phyloP scores from a whole-genome alignment of 2,329 filamentous ascomycete genomes.

The Bipolaris oryzae region DNA sequence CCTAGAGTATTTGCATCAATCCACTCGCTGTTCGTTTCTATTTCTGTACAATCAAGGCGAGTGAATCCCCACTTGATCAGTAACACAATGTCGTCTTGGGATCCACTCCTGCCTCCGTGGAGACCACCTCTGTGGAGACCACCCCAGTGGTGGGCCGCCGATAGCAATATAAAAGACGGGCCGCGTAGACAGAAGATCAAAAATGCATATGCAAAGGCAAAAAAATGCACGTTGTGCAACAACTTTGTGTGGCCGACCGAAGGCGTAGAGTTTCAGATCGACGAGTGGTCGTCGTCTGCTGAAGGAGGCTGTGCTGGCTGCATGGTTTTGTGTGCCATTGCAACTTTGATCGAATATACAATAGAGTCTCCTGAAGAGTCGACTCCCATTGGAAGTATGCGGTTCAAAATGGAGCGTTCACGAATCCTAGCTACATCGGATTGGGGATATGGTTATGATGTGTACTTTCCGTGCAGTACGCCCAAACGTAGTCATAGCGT shows the following conservation, averaged over 20 bases:
- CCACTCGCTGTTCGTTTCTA: background rate
- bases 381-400: background rate
- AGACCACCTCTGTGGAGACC: constrained; percentile 5
- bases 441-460: background rate
- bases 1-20: background rate
- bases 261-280: background rate
- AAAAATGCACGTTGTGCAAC: background rate
- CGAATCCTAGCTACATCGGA: background rate
- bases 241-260: background rate
- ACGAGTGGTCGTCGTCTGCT: background rate
- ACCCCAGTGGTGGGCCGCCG: constrained; percentile 5
- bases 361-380: background rate
- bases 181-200: background rate
- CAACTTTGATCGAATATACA: background rate
- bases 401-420: background rate
- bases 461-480: background rate
- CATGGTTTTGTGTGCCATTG: background rate
- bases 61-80: background rate
- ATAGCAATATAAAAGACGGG: background rate
- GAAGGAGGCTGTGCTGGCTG: constrained; percentile 9
- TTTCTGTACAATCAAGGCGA: background rate
- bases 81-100: background rate
- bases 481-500: background rate
- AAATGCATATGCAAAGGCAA: constrained; percentile 6
- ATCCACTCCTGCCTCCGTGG: background rate